These are phyloP conservation scores for Xylona heveae DNA, from an alignment of 495 filamentous ascomycete species.

Conservation along the genomic window DNA sequence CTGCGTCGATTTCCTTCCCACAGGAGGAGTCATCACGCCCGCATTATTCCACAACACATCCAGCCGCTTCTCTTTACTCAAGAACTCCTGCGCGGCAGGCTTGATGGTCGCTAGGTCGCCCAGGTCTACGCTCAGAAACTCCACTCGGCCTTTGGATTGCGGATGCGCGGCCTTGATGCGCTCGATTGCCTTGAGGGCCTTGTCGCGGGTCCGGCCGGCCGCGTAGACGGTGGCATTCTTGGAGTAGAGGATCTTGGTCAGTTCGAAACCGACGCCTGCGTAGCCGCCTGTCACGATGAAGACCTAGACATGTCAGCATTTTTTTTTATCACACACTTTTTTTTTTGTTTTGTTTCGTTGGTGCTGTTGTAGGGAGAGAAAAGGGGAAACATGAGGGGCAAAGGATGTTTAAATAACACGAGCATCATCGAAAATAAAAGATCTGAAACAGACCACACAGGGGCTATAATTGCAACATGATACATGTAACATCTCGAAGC, in stretches of 20 bases:
- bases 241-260: slow-evolving; percentile 20
- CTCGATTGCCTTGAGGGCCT: slow-evolving; percentile 17
- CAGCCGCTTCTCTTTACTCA: slow-evolving; percentile 18
- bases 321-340: too few species aligned
- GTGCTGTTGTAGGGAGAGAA: too few species aligned
- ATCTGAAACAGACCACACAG: too few species aligned
- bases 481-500: too few species aligned
- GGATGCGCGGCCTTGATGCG: slow-evolving; percentile 7
- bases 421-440: too few species aligned
- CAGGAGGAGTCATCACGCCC: slow-evolving; percentile 19
- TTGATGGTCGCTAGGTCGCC: slow-evolving; percentile 28
- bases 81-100: slow-evolving; percentile 19
- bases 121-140: slow-evolving; percentile 24
- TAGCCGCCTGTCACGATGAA: slow-evolving; percentile 11
- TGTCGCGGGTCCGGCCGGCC: slow-evolving; percentile 14
- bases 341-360: too few species aligned
- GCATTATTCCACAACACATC: slow-evolving; percentile 37
- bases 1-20: slow-evolving; percentile 13
- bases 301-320: too few species aligned
- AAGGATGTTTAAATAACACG: too few species aligned
- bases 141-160: slow-evolving; percentile 12
- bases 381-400: too few species aligned
- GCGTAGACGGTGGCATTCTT: slow-evolving; percentile 20
- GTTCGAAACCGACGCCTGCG: slow-evolving; percentile 17
- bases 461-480: too few species aligned